Evolutionary conservation across 805 yeast genomes (phyloP).

Genomic region (Lachancea cidri): DNA sequence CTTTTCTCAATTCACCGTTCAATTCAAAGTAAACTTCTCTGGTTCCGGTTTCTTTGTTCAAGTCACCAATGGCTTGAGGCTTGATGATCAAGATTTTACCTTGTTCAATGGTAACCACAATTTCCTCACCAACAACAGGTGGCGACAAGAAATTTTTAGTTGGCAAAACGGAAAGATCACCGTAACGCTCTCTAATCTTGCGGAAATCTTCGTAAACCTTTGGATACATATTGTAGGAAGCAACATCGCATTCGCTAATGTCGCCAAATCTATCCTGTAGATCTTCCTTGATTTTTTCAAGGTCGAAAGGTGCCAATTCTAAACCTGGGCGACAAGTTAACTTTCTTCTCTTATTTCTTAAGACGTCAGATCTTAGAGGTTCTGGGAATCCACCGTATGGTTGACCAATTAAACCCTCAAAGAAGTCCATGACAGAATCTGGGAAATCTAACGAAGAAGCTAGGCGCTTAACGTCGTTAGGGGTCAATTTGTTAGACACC

Average conservation of each 20-base stretch:
- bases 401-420: constrained; percentile 98
- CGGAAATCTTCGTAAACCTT: constrained; percentile 89
- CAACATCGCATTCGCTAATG: constrained; percentile 82
- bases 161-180: constrained; percentile 92
- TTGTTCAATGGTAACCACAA: constrained; percentile 82
- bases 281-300: constrained; percentile 66
- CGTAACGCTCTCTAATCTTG: constrained; percentile 67
- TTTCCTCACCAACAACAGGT: constrained; percentile 82
- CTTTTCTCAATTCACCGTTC: constrained; percentile 97
- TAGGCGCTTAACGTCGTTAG: constrained; percentile 80
- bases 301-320: constrained; percentile 77
- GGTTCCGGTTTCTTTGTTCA: constrained; percentile 76
- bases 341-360: constrained; percentile 89
- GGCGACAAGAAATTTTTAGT: constrained; percentile 87
- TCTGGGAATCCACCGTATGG: constrained; percentile 99
- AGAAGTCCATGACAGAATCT: constrained; percentile 94
- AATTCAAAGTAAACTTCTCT: constrained; percentile 97
- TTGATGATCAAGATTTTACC: constrained; percentile 92
- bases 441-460: constrained; percentile 97
- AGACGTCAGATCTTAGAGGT: constrained; percentile 88
- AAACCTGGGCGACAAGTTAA: constrained; percentile 89
- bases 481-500: constrained; percentile 88
- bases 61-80: constrained; percentile 88
- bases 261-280: constrained; percentile 72
- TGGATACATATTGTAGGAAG: constrained; percentile 96